These are phyloP conservation scores for Trametes cubensis DNA, from an alignment of 768 basidiomycete species.

Conservation along the genomic window DNA sequence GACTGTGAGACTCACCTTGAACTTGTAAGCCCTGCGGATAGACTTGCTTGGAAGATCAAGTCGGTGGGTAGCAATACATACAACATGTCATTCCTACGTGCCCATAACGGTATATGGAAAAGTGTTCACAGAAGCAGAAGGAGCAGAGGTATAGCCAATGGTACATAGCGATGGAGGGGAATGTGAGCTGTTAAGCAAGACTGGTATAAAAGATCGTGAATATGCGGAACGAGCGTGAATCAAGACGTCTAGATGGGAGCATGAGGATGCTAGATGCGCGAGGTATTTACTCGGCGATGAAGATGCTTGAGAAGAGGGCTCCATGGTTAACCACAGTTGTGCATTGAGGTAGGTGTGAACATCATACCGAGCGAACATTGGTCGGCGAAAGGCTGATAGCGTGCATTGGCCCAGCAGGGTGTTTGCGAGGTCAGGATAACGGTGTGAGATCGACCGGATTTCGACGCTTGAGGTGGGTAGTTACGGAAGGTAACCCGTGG, in stretches of 20 bases:
- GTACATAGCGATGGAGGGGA: background rate
- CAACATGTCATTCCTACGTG: conserved; percentile 12
- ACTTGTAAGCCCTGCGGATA: background rate
- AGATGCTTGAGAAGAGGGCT: no score
- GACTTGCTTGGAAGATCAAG: background rate
- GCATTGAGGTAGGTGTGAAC: no score
- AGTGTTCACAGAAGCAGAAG: background rate
- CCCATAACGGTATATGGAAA: background rate
- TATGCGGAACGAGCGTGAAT: background rate
- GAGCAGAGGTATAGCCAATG: background rate
- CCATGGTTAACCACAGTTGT: no score
- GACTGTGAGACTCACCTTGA: background rate
- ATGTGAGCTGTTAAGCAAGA: no score
- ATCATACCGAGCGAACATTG: no score
- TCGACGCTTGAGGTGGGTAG: background rate
- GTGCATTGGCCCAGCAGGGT: no score
- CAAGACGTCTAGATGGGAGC: no score
- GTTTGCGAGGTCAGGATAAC: no score
- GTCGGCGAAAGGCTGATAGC: no score
- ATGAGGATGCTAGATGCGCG: no score
- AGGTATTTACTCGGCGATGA: no score
- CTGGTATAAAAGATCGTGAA: no score
- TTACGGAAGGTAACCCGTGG: background rate
- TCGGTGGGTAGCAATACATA: conserved; percentile 9
- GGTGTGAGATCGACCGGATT: background rate